These are phyloP conservation scores for Stentor coeruleus DNA, from an alignment of 73 alveolate genomes.

Conservation along the genomic window DNA sequence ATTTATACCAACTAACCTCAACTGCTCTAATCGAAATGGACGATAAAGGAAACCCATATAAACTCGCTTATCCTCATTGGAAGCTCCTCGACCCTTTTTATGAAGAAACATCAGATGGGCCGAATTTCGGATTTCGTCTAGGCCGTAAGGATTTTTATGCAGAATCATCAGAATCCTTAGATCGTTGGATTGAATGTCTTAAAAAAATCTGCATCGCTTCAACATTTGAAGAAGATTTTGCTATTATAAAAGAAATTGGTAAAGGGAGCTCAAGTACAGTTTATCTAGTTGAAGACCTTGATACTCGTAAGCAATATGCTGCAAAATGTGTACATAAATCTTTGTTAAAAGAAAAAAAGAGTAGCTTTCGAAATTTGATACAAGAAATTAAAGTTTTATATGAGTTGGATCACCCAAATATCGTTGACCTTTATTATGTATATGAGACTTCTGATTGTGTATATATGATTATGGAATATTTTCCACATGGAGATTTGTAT, in stretches of 20 bases:
- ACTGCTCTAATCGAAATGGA: too few species aligned
- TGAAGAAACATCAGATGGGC: not conserved
- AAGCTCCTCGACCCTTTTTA: not conserved
- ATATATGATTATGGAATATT: constrained; percentile 61
- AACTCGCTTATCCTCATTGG: not conserved
- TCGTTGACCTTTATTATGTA: constrained; percentile 72
- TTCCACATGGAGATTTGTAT: constrained; percentile 76
- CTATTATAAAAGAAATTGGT: not conserved
- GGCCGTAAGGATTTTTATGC: not conserved
- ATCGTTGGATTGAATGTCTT: not conserved
- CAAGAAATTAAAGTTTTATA: constrained; percentile 84
- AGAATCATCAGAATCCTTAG: not conserved
- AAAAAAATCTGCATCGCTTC: not conserved
- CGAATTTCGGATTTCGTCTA: not conserved
- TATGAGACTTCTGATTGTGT: constrained; percentile 65
- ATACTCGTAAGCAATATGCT: not conserved
- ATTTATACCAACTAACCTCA: too few species aligned
- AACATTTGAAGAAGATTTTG: not conserved
- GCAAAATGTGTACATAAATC: not conserved
- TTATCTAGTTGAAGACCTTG: not conserved
- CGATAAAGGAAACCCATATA: too few species aligned
- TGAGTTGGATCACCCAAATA: constrained; percentile 79
- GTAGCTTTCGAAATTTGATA: constrained; percentile 33
- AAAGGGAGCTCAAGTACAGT: not conserved
- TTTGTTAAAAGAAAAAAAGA: not conserved